Evolutionary conservation across 1,284 basidiomycete species (phyloP).

Genomic region (Violaceomyces palustris): DNA sequence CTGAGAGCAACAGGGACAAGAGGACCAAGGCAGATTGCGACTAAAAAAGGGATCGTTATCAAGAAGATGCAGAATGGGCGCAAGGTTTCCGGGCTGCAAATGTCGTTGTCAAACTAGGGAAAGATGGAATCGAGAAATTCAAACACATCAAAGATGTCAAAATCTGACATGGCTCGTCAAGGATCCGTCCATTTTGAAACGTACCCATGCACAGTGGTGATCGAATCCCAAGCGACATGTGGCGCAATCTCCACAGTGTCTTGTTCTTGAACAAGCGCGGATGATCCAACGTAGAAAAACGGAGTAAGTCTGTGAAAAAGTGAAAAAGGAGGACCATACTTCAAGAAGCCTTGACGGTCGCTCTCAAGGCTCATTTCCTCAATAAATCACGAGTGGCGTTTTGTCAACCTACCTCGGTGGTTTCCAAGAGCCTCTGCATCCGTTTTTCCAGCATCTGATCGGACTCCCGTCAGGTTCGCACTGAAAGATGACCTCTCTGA

Average conservation of each 20-base stretch:
- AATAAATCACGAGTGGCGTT: too few species aligned
- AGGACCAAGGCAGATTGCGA: slow-evolving; percentile 5
- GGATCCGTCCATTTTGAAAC: too few species aligned
- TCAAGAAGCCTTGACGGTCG: too few species aligned
- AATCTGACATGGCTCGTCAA: too few species aligned
- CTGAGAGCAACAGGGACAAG: slow-evolving; percentile 7
- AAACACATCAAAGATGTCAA: too few species aligned
- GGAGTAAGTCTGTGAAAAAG: too few species aligned
- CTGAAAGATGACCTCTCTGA: background rate
- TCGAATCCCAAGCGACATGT: slow-evolving; percentile 20
- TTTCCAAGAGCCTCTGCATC: slow-evolving; percentile 12
- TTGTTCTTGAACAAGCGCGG: slow-evolving; percentile 10
- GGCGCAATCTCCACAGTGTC: slow-evolving; percentile 28
- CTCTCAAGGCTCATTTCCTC: too few species aligned
- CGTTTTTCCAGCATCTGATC: slow-evolving; percentile 11
- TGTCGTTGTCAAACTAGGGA: slow-evolving; percentile 26
- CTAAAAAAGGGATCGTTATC: slow-evolving; percentile 9
- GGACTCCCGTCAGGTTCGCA: slow-evolving; percentile 12
- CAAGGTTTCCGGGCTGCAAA: slow-evolving; percentile 9
- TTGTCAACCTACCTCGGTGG: too few species aligned
- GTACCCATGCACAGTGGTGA: slow-evolving; percentile 25
- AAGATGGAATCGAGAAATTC: too few species aligned
- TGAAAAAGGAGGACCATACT: too few species aligned
- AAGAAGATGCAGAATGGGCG: slow-evolving; percentile 10
- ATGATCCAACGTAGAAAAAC: too few species aligned